Percentiles rank a stretch among this genome's conserved stretches.
Evolutionary conservation across 371 early-diverging fungal species (phyloP).

Genomic region (Syncephalastrum racemosum): DNA sequence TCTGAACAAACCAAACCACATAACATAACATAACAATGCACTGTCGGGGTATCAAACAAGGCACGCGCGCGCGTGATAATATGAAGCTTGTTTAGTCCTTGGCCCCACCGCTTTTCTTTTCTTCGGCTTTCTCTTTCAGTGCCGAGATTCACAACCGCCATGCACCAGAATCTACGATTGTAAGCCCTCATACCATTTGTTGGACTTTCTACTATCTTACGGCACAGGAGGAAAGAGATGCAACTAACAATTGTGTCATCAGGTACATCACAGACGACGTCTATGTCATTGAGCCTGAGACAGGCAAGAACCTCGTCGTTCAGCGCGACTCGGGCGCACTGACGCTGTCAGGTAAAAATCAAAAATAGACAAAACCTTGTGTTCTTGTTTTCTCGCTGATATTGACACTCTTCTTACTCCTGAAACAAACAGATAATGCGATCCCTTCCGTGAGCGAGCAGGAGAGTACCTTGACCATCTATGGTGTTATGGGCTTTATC

Average conservation of each 20-base stretch:
- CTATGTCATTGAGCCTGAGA: conserved; percentile 21
- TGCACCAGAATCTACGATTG: conserved; percentile 20
- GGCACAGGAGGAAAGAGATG: too few relatives aligned
- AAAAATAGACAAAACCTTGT: background rate
- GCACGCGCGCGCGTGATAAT: too few relatives aligned
- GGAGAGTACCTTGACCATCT: conserved; percentile 16
- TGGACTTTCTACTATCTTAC: too few relatives aligned
- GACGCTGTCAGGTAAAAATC: conserved; percentile 30
- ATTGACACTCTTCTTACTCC: background rate
- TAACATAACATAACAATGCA: too few relatives aligned
- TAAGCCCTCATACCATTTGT: background rate
- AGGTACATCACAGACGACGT: conserved; percentile 24
- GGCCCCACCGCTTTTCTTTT: too few relatives aligned
- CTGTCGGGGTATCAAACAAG: too few relatives aligned
- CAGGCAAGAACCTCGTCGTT: conserved; percentile 15
- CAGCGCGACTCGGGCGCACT: conserved; percentile 31
- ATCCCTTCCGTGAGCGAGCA: conserved; percentile 25
- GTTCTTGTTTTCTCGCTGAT: background rate
- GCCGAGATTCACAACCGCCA: background rate
- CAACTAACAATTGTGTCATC: background rate
- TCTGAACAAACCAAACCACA: too few relatives aligned
- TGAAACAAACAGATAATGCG: conserved; percentile 14
- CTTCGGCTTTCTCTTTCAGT: too few relatives aligned
- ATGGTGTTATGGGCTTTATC: conserved; percentile 30
- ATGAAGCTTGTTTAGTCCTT: too few relatives aligned